Percentiles rank a stretch among this genome's conserved stretches.
These are phyloP conservation scores for Alisma plantagoaquatica DNA, from an alignment of 106 monocot genomes.

Conservation along the genomic window DNA sequence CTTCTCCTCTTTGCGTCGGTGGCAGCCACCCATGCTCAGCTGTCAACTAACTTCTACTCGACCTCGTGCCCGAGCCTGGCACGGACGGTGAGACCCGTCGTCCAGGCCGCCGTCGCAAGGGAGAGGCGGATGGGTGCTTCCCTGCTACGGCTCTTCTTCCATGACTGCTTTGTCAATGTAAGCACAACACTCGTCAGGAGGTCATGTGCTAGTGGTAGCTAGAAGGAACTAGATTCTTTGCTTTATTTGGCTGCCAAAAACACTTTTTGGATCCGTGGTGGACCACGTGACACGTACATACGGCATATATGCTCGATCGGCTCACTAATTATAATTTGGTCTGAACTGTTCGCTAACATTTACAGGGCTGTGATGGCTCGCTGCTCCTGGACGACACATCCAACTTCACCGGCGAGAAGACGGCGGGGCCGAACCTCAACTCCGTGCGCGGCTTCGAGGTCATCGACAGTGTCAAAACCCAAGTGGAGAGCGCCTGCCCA, in stretches of 20 bases:
- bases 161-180: conserved; percentile 55
- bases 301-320: too few relatives aligned
- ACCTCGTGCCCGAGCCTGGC: conserved; percentile 13
- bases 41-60: conserved; percentile 17
- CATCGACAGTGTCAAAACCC: conserved; percentile 33
- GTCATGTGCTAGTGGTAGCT: too few relatives aligned
- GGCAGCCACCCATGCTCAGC: conserved; percentile 4
- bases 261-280: too few relatives aligned
- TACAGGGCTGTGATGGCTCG: conserved; percentile 18
- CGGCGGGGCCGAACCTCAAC: conserved; percentile 21
- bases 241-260: too few relatives aligned
- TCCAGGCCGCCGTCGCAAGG: conserved; percentile 6
- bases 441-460: conserved; percentile 45
- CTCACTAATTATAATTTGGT: too few relatives aligned
- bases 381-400: conserved; percentile 13
- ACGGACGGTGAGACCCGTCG: conserved; percentile 5
- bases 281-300: too few relatives aligned
- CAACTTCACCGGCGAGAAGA: conserved; percentile 17
- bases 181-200: too few relatives aligned
- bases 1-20: too few relatives aligned
- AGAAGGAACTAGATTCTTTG: too few relatives aligned
- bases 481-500: conserved; percentile 15
- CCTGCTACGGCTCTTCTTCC: conserved; percentile 44
- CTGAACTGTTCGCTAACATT: too few relatives aligned
- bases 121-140: conserved; percentile 41